Evolutionary conservation across 352 stramenopile species (phyloP).

Genomic region (Globisporangium nodosum): DNA sequence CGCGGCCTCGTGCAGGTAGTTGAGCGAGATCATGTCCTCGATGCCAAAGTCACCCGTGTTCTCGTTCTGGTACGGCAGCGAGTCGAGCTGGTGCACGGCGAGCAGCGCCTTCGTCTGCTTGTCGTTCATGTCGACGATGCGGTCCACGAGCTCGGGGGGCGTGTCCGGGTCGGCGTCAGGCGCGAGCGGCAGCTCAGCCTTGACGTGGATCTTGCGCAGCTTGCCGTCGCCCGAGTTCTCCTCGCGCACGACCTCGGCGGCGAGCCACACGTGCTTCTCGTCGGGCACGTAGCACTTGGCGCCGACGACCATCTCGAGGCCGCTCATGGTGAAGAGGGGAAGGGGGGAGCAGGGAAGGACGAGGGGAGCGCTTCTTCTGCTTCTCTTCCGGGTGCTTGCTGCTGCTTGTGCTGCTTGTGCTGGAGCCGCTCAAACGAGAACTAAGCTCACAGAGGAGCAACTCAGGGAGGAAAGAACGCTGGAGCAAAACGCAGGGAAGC

Average conservation of each 20-base stretch:
- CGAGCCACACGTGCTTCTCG: slow-evolving; percentile 81
- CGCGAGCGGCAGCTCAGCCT: slow-evolving; percentile 45
- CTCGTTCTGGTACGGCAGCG: slow-evolving; percentile 84
- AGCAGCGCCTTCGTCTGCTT: slow-evolving; percentile 73
- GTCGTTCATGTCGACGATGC: slow-evolving; percentile 61
- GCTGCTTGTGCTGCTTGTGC: too few species aligned
- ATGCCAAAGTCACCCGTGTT: slow-evolving; percentile 58
- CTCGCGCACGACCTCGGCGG: slow-evolving; percentile 68
- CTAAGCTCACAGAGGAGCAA: too few species aligned
- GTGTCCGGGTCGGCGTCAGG: slow-evolving; percentile 9
- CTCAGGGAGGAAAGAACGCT: too few species aligned
- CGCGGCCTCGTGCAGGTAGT: slow-evolving; percentile 88
- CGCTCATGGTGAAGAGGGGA: slow-evolving; percentile 11
- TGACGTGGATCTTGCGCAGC: slow-evolving; percentile 59
- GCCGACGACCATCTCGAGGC: slow-evolving; percentile 59
- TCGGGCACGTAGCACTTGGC: slow-evolving; percentile 86
- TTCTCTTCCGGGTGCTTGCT: too few species aligned
- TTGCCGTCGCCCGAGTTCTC: slow-evolving; percentile 58
- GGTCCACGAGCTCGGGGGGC: slow-evolving; percentile 32
- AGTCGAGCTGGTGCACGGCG: slow-evolving; percentile 66
- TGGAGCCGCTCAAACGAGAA: too few species aligned
- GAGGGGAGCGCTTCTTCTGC: too few species aligned
- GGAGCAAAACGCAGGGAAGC: too few species aligned
- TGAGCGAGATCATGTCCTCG: slow-evolving; percentile 84
- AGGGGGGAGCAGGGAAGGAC: too few species aligned